Conservation (phyloP, 139 green algal species). For the Marvania coccoides region DNA sequence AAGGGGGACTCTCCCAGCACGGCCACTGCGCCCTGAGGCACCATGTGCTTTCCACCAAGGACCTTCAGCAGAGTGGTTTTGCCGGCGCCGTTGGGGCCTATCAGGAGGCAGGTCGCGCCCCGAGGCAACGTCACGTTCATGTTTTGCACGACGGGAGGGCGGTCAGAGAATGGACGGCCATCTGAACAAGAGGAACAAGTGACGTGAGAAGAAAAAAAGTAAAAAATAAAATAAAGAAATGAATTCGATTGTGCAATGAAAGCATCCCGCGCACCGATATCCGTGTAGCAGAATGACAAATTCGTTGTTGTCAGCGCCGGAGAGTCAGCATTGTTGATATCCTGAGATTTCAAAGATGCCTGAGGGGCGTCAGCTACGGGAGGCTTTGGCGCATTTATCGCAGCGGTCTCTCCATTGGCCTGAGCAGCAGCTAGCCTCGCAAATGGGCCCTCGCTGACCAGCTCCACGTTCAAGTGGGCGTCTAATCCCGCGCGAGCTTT, state of each 20-base stretch:
- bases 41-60: slow-evolving; percentile 88
- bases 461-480: background rate
- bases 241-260: background rate
- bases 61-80: slow-evolving; percentile 85
- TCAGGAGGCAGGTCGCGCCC: slow-evolving; percentile 67
- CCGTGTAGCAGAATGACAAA: slow-evolving; percentile 70
- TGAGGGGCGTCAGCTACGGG: background rate
- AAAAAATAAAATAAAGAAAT: background rate
- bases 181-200: slow-evolving; percentile 40
- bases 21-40: slow-evolving; percentile 42
- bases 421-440: slow-evolving; percentile 22
- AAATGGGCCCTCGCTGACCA: slow-evolving; percentile 39
- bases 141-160: slow-evolving; percentile 56
- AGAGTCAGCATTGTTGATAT: background rate
- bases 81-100: slow-evolving; percentile 82
- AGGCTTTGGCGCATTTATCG: too few relatives aligned
- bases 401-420: too few relatives aligned
- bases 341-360: background rate
- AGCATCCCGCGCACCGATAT: slow-evolving; percentile 44
- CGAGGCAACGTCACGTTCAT: slow-evolving; percentile 50
- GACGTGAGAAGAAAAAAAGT: background rate
- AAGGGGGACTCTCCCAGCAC: slow-evolving; percentile 87
- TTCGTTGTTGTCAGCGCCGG: background rate
- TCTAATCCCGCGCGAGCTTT: slow-evolving; percentile 24
- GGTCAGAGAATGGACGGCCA: slow-evolving; percentile 57